Evolutionary conservation across 164 flowering plant genomes (phyloP).

Genomic region (Cinnamomum micranthum): DNA sequence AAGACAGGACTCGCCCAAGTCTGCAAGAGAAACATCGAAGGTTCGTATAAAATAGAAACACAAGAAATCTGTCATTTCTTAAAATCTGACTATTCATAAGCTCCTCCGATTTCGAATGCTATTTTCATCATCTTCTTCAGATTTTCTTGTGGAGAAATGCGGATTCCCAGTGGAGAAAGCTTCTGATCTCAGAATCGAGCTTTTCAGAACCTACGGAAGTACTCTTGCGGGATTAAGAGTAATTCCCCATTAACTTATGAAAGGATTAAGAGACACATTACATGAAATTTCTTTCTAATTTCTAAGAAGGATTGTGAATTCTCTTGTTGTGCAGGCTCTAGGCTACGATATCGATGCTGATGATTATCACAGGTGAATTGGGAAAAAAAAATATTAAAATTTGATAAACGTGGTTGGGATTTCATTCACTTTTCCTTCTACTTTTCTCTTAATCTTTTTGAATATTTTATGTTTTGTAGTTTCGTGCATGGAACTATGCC

Average conservation of each 20-base stretch:
- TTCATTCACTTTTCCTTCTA: not conserved
- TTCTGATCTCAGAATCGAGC: slow-evolving; percentile 51
- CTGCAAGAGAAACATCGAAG: slow-evolving; percentile 68
- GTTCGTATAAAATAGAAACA: slow-evolving; percentile 17
- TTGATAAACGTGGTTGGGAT: not conserved
- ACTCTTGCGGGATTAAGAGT: slow-evolving; percentile 92
- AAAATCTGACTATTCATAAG: not conserved
- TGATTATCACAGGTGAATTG: slow-evolving; percentile 30
- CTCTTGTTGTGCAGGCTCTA: slow-evolving; percentile 17
- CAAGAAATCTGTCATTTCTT: not conserved
- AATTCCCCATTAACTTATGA: slow-evolving; percentile 9
- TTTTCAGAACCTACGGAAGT: slow-evolving; percentile 83
- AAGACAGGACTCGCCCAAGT: slow-evolving; percentile 54
- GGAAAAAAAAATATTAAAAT: too few relatives aligned
- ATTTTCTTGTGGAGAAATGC: slow-evolving; percentile 64
- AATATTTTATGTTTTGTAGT: slow-evolving; percentile 26
- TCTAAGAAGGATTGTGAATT: not conserved
- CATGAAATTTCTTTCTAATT: not conserved
- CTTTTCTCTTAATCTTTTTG: not conserved
- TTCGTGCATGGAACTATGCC: slow-evolving; percentile 95
- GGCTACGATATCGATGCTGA: slow-evolving; percentile 32
- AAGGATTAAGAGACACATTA: not conserved
- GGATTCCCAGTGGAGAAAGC: slow-evolving; percentile 58
- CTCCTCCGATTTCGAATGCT: not conserved
- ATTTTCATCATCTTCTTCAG: slow-evolving; percentile 25